These are phyloP conservation scores for Hibiscus mutabilis DNA, from an alignment of 345 rosid genomes.

Conservation along the genomic window DNA sequence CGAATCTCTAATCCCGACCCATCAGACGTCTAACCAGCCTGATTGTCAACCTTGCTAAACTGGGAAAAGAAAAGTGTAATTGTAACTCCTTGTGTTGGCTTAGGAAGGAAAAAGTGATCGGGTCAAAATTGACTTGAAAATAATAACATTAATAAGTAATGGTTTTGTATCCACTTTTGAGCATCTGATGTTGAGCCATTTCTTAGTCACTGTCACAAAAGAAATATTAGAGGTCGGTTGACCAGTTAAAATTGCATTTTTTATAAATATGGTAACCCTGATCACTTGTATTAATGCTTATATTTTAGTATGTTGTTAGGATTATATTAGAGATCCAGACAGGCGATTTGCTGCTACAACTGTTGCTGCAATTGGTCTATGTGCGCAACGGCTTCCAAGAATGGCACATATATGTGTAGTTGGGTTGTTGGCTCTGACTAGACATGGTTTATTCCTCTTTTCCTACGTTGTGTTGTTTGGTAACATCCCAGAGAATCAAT, in stretches of 20 bases:
- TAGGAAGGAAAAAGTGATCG: neutral
- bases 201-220: neutral
- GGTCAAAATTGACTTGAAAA: neutral
- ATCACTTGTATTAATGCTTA: slow-evolving; percentile 27
- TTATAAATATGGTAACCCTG: neutral
- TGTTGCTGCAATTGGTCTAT: slow-evolving; percentile 83
- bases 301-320: slow-evolving; percentile 44
- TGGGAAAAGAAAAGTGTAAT: neutral
- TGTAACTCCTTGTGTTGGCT: neutral
- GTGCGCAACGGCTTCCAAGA: slow-evolving; percentile 60
- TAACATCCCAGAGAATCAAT: neutral
- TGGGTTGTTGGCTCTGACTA: slow-evolving; percentile 57
- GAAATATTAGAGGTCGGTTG: neutral
- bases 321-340: slow-evolving; percentile 87
- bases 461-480: slow-evolving; percentile 1
- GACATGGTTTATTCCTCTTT: slow-evolving; percentile 43
- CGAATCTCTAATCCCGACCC: too few relatives aligned
- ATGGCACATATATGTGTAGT: slow-evolving; percentile 66
- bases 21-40: too few relatives aligned
- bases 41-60: neutral
- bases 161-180: neutral
- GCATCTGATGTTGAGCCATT: neutral
- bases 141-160: neutral
- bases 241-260: neutral
- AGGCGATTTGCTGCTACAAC: slow-evolving; percentile 87